Evolutionary conservation across 2,329 filamentous ascomycete genomes (phyloP).

Genomic region (Fusarium virguliforme): DNA sequence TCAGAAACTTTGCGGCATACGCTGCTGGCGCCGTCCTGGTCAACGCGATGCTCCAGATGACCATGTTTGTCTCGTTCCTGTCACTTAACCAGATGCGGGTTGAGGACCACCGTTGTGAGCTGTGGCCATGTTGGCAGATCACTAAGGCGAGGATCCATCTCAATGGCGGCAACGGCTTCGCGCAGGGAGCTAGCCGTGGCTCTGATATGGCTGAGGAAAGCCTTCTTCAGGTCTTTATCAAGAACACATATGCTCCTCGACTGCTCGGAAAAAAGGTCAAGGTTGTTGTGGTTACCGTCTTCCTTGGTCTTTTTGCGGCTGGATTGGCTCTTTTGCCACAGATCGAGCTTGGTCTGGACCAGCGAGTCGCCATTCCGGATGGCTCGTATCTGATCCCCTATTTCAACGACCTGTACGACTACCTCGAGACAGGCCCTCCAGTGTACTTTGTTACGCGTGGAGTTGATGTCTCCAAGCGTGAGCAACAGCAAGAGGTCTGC

Average conservation of each 20-base stretch:
- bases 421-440: constrained; percentile 91
- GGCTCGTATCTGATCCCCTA: constrained; percentile 96
- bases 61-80: constrained; percentile 95
- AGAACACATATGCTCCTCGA: constrained; percentile 87
- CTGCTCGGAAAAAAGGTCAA: constrained; percentile 88
- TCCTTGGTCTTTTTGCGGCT: constrained; percentile 89
- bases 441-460: constrained; percentile 95
- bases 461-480: constrained; percentile 82
- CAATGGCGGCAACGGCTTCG: constrained; percentile 70
- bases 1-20: constrained; percentile 97
- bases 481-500: constrained; percentile 88
- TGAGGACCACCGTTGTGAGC: constrained; percentile 90
- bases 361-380: constrained; percentile 92
- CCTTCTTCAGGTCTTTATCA: constrained; percentile 87
- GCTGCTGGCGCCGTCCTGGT: constrained; percentile 96
- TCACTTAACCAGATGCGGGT: constrained; percentile 92
- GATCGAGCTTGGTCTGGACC: constrained; percentile 90
- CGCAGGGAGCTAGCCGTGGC: constrained; percentile 69
- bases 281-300: constrained; percentile 81
- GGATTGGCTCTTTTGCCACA: constrained; percentile 88
- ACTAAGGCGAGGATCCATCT: constrained; percentile 80
- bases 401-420: constrained; percentile 95
- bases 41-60: constrained; percentile 96
- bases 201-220: constrained; percentile 89
- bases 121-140: constrained; percentile 90